These are phyloP conservation scores for Maudiozyma serrabonitensis DNA, from an alignment of 805 yeast species.

Conservation along the genomic window DNA sequence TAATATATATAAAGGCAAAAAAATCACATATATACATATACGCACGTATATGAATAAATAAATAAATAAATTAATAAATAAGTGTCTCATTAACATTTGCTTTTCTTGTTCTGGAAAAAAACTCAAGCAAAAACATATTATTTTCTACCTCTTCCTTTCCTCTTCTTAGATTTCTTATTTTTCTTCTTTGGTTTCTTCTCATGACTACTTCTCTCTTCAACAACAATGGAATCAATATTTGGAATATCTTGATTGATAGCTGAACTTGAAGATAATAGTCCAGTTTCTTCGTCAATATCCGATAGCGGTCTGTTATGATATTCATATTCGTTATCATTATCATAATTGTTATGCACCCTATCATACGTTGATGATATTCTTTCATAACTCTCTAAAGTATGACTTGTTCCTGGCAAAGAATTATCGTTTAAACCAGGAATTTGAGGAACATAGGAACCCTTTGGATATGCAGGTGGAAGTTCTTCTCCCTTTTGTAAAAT, in stretches of 20 bases:
- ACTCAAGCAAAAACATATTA: background rate
- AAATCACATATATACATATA: background rate
- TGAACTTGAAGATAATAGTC: background rate
- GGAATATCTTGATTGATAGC: background rate
- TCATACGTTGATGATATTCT: slow-evolving; percentile 29
- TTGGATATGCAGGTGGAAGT: slow-evolving; percentile 61
- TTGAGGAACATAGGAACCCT: slow-evolving; percentile 34
- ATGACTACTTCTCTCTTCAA: background rate
- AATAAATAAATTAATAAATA: background rate
- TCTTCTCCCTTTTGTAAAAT: slow-evolving; percentile 64
- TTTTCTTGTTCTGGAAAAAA: background rate
- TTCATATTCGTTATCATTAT: background rate
- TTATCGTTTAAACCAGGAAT: background rate
- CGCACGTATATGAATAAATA: background rate
- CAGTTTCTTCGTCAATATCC: background rate
- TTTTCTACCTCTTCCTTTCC: slow-evolving; percentile 8
- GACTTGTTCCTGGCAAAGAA: background rate
- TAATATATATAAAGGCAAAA: background rate
- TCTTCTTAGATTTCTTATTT: slow-evolving; percentile 10
- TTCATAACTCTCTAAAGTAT: slow-evolving; percentile 17
- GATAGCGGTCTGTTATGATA: background rate
- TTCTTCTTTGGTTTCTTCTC: background rate
- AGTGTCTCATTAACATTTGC: background rate
- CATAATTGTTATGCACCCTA: slow-evolving; percentile 19
- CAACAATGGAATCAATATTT: background rate